Percentiles rank a stretch among this genome's conserved stretches.
These are phyloP conservation scores for Simmondsia chinensis DNA, from an alignment of 148 eudicot species.

Conservation along the genomic window DNA sequence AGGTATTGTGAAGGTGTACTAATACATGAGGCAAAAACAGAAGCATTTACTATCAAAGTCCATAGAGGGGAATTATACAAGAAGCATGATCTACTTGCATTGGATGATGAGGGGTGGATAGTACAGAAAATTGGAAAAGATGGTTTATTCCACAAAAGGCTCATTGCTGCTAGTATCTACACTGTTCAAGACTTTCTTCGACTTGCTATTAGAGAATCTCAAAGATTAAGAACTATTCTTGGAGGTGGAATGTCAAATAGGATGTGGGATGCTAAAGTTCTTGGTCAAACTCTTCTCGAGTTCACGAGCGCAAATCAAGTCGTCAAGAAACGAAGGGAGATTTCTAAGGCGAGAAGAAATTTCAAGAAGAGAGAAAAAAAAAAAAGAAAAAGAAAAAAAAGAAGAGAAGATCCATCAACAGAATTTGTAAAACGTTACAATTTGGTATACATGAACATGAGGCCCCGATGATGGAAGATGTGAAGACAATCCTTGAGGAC, in stretches of 20 bases:
- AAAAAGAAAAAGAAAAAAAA: too few relatives aligned
- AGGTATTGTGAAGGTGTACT: slow-evolving; percentile 68
- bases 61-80: slow-evolving; percentile 98
- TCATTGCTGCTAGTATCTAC: slow-evolving; percentile 41
- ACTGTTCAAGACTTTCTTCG: slow-evolving; percentile 86
- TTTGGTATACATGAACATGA: too few relatives aligned
- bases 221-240: slow-evolving; percentile 70
- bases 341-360: too few relatives aligned
- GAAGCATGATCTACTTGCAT: slow-evolving; percentile 94
- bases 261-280: slow-evolving; percentile 99
- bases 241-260: slow-evolving; percentile 98
- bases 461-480: too few relatives aligned
- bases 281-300: too few relatives aligned
- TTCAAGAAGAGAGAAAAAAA: too few relatives aligned
- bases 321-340: too few relatives aligned
- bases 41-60: slow-evolving; percentile 90
- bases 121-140: slow-evolving; percentile 98
- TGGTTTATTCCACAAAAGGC: slow-evolving; percentile 95
- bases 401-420: too few relatives aligned
- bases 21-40: slow-evolving; percentile 88
- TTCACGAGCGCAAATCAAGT: too few relatives aligned
- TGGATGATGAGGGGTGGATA: slow-evolving; percentile 94
- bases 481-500: too few relatives aligned
- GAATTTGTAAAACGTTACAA: too few relatives aligned
- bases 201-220: slow-evolving; percentile 78